A percentile compares a stretch with the other conserved stretches of the same genome.
Evolutionary conservation across 1,284 basidiomycete genomes (phyloP).

Genomic region (Irpex sp.): DNA sequence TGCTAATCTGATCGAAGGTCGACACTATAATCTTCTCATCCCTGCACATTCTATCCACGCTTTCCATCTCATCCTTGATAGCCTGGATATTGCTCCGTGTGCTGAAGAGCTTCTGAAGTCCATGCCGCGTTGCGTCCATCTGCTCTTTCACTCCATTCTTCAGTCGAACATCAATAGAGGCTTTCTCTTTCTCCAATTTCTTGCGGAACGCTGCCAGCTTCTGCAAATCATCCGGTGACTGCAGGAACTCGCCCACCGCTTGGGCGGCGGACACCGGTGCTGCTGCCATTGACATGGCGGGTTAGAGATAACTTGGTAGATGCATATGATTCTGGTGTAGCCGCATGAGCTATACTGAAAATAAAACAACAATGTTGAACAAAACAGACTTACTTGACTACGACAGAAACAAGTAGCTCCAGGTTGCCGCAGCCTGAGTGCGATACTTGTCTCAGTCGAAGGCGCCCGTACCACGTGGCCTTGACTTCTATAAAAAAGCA

Average conservation of each 20-base stretch:
- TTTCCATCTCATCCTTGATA: constrained; percentile 91
- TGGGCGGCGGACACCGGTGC: constrained; percentile 68
- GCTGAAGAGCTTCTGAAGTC: constrained; percentile 80
- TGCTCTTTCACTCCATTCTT: constrained; percentile 94
- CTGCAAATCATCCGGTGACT: constrained; percentile 90
- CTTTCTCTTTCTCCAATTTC: constrained; percentile 95
- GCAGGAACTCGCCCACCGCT: constrained; percentile 81
- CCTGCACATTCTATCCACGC: constrained; percentile 76
- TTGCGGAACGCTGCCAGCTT: constrained; percentile 90
- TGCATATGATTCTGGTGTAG: neutral
- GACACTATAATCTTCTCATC: constrained; percentile 72
- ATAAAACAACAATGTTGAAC: neutral
- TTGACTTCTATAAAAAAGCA: too few relatives aligned
- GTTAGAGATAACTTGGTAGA: neutral
- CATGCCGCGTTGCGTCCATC: constrained; percentile 88
- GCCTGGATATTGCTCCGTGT: constrained; percentile 82
- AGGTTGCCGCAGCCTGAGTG: too few relatives aligned
- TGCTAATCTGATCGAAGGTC: constrained; percentile 90
- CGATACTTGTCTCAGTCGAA: too few relatives aligned
- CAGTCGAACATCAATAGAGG: constrained; percentile 90
- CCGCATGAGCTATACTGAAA: neutral
- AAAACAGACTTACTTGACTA: neutral
- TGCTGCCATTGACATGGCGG: constrained; percentile 21
- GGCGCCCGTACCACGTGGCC: too few relatives aligned
- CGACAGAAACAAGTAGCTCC: neutral